A percentile compares a stretch with the other conserved stretches of the same genome.
These are phyloP conservation scores for Pseudogymnoascus sp. DNA, from an alignment of 2,329 filamentous ascomycete genomes.

Conservation along the genomic window DNA sequence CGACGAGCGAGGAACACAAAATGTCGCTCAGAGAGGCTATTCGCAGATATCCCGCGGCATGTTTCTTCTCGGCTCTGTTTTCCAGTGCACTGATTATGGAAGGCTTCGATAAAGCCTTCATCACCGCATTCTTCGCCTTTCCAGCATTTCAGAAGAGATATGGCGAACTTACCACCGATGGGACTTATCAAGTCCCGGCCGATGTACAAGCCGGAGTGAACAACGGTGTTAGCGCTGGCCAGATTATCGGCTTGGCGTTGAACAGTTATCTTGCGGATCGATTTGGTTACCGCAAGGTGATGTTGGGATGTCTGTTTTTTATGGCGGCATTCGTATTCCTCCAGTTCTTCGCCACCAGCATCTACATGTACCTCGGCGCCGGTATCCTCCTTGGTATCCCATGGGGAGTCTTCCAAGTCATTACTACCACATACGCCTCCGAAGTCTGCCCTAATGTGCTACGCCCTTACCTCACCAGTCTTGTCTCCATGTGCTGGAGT, in stretches of 20 bases:
- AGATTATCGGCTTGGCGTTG: slow-evolving; percentile 18
- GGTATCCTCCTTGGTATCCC: slow-evolving; percentile 40
- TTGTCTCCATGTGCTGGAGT: slow-evolving; percentile 43
- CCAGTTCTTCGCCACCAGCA: slow-evolving; percentile 39
- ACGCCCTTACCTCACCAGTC: slow-evolving; percentile 42
- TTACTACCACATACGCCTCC: slow-evolving; percentile 26
- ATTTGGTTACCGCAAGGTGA: slow-evolving; percentile 18
- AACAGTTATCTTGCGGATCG: slow-evolving; percentile 18
- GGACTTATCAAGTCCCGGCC: slow-evolving; percentile 24
- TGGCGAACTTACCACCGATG: slow-evolving; percentile 13
- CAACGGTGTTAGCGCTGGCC: slow-evolving; percentile 16
- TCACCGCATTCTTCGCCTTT: slow-evolving; percentile 27
- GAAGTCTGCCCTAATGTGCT: slow-evolving; percentile 44
- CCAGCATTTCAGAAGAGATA: slow-evolving; percentile 17
- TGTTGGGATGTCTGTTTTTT: slow-evolving; percentile 19
- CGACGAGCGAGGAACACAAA: slow-evolving; percentile 18
- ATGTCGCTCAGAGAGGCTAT: slow-evolving; percentile 19
- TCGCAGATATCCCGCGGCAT: slow-evolving; percentile 20
- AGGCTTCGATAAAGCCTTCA: slow-evolving; percentile 29
- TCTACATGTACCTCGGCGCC: slow-evolving; percentile 35
- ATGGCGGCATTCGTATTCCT: slow-evolving; percentile 37
- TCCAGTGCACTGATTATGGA: slow-evolving; percentile 31
- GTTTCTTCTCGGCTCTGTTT: slow-evolving; percentile 28
- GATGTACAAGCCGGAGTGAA: slow-evolving; percentile 30
- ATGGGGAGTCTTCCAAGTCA: slow-evolving; percentile 43